Conservation (phyloP, 768 basidiomycete species). For the Tylopilus plumbeoviolaceoides region DNA sequence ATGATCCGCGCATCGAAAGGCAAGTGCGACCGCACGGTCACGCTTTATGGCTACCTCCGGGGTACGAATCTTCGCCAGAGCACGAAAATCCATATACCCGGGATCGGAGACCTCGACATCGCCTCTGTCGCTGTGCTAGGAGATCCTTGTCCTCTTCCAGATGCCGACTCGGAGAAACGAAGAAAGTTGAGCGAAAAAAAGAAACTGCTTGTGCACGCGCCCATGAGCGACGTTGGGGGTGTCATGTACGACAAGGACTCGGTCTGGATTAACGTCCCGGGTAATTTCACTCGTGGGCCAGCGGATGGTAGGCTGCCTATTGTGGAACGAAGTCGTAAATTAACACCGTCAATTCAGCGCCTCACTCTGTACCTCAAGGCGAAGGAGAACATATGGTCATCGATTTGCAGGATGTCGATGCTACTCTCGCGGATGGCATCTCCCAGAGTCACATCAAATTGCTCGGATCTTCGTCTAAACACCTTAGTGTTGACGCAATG, state of each 20-base stretch:
- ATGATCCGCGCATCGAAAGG: slow-evolving; percentile 70
- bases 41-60: slow-evolving; percentile 90
- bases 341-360: slow-evolving; percentile 39
- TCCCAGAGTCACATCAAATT: slow-evolving; percentile 78
- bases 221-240: slow-evolving; percentile 98
- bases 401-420: slow-evolving; percentile 82
- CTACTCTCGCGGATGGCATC: slow-evolving; percentile 82
- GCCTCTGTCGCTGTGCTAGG: slow-evolving; percentile 67
- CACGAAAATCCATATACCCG: slow-evolving; percentile 90
- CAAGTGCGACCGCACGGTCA: slow-evolving; percentile 91
- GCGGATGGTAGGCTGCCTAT: slow-evolving; percentile 46
- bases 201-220: slow-evolving; percentile 88
- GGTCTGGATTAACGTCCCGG: slow-evolving; percentile 96
- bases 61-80: slow-evolving; percentile 78
- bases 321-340: background rate
- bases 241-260: slow-evolving; percentile 98
- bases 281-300: slow-evolving; percentile 83
- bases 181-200: slow-evolving; percentile 94
- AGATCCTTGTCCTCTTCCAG: slow-evolving; percentile 96
- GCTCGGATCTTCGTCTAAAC: slow-evolving; percentile 75
- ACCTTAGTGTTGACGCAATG: slow-evolving; percentile 45
- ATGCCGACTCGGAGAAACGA: slow-evolving; percentile 84
- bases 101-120: slow-evolving; percentile 86
- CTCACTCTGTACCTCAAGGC: slow-evolving; percentile 69
- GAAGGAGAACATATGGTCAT: slow-evolving; percentile 99